Evolutionary conservation across 345 rosid genomes (phyloP), one percentile per base, ranked within the genome.

Genomic region (Raphanus sativus): DNA sequence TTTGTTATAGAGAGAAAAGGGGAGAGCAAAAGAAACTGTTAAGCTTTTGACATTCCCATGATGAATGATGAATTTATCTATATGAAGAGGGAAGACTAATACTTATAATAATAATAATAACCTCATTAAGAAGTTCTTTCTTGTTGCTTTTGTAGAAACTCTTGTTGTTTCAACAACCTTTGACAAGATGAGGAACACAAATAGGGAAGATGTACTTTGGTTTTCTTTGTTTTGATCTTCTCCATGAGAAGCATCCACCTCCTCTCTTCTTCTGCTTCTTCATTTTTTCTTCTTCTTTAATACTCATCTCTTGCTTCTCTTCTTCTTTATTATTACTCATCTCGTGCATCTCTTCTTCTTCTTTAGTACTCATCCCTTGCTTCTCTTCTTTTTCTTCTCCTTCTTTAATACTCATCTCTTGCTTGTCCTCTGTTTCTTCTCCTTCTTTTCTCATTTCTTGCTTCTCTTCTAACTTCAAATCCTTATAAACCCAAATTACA

Each of bases 171-270:
- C 76, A 80, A 75, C 83, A 80, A 65, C 80, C 83, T 65, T 75
- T 80, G 69, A 80, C 75, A 77, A 72, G 84, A 67, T 40, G 82
- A 58, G 80, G 79, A 68, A 84, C 81, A 86, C 86, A 87, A 29
- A 74, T 17, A 11, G 83, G 83, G 67, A 80, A 80, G 55, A 76
- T 81, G 56, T 63, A 74, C 70, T 75, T 85, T 28, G 76, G 81
- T 62, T 80, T 84, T 77, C 71, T 85, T 4, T 85, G 85, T 77
- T 84, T 86, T 67, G 81, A 86, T 73, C 84, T 89, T 80, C 87
- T 78, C 93, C 93, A 87, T 61, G 93, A 83, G 70, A 90, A 85
- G 80, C 96, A 90, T 30, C 94, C 93, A 42, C 77, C 81, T 82
- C 81, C 86, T 71, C 75, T 78, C 10, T 75, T 78, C 29, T 69